Percentiles rank a stretch among this genome's conserved stretches.
phyloP scores from a whole-genome alignment of 768 basidiomycete genomes.

The Fibroporia radiculosa region DNA sequence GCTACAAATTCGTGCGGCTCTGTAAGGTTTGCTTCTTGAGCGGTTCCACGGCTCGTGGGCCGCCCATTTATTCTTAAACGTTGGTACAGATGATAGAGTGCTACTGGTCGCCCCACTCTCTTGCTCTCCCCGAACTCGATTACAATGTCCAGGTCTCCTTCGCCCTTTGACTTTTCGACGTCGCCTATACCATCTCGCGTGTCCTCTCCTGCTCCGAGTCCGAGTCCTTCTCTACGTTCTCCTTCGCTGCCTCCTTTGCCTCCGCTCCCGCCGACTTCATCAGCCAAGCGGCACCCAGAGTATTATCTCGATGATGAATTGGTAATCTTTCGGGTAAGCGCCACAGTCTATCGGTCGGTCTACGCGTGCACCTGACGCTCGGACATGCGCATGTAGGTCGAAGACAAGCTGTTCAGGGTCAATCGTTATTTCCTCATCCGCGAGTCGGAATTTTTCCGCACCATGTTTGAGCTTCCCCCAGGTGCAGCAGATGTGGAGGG shows the following conservation, averaged over 20 bases:
- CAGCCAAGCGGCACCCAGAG: conserved; percentile 6
- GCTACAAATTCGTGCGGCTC: too few relatives aligned
- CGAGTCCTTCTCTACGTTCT: neutral
- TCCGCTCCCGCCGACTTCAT: neutral
- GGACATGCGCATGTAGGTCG: conserved; percentile 20
- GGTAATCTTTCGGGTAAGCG: conserved; percentile 15
- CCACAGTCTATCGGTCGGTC: too few relatives aligned
- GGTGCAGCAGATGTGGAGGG: conserved; percentile 21
- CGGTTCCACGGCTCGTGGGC: too few relatives aligned
- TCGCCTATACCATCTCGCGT: too few relatives aligned
- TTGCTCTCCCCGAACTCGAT: too few relatives aligned
- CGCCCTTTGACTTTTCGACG: too few relatives aligned
- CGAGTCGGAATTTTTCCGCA: conserved; percentile 27
- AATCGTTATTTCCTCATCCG: conserved; percentile 28
- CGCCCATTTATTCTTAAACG: too few relatives aligned
- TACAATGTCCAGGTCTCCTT: too few relatives aligned
- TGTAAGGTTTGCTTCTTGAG: too few relatives aligned
- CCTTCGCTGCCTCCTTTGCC: neutral
- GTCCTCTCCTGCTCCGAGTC: too few relatives aligned
- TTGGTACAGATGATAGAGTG: too few relatives aligned
- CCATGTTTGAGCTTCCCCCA: conserved; percentile 26
- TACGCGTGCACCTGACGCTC: neutral
- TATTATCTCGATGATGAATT: conserved; percentile 19
- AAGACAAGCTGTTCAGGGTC: conserved; percentile 27
- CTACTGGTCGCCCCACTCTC: too few relatives aligned